Base-by-base conservation (phyloP, 2,329 filamentous ascomycete species). In the Aspergillus viridinutans region DNA sequence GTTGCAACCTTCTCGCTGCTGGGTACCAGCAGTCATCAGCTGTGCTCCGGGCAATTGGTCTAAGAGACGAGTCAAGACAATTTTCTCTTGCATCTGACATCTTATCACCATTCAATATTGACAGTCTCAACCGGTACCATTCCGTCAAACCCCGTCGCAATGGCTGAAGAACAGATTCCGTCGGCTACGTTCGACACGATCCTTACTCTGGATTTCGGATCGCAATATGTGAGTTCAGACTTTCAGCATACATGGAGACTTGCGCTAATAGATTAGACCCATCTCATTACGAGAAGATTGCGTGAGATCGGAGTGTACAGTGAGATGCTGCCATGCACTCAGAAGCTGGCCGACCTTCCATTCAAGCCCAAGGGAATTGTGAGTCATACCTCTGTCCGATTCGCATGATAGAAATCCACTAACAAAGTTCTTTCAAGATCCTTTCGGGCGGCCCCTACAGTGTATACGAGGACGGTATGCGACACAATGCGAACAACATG, bases 311-410 rank as follows among this genome's bases (percentile, higher is more conserved):
- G 88, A 78, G 83, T 95, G 72, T 96, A 90, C 80, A 86, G 86
- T 60, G 92, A 96, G 78, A 89, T 96, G 87, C 85, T 95, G 47
- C 90, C 90, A 23, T 96, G 92, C 56, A 95, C 88, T 49, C 86
- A 89, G 67, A 93, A 93, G 79, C 76, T 95, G 23, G 78, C 84
- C 6, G 90, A 94, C 55, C 82, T 96, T 35, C 72, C 80, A 49
- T 96, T 84, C 80, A 91, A 86, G 70, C 93, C 93, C 21, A 89
- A 88, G 70, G 93, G 92, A 64, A 86, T 97, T 62, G 43, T 47
- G 21, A 47, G 43, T 47, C 43, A 47, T 47, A 14, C 1, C 89
- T 96, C 56, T 17, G 23, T 23, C 14, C 0, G 5, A 14, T 47
- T 21, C n/a, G 21, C 7, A 3, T 7, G 43, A 14, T 4, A 25